Base-by-base conservation (phyloP, 306 rosid genomes). In the Castanospermum australe region DNA sequence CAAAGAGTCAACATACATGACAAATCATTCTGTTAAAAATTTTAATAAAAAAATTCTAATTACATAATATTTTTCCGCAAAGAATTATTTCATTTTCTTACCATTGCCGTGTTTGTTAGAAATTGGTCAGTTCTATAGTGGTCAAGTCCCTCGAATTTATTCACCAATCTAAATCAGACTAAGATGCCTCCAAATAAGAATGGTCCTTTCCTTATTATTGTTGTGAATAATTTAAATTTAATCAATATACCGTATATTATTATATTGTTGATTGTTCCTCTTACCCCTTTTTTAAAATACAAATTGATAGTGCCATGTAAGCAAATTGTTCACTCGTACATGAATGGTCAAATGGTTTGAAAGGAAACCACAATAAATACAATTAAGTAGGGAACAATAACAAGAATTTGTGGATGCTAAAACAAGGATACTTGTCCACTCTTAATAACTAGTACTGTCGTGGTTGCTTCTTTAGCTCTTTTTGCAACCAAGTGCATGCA, bases 171-270 rank as follows among this genome's bases (percentile, higher is more conserved):
- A 14, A 60, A 66, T 66, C 72, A 39, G 24, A 41, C 12, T 3
- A 39, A 47, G 62, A 60, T 25, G 60, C 22, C 32, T 60, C 71
- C 79, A 75, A 75, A 61, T 10, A n/a, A 17, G 24, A 41, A 35
- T n/a, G 52, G 52, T 71, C 39, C n/a, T 71, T 51, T 51, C 50
- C 11, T 20, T 52, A 25, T 18, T 33, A 52, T 32, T 71, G 35
- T 14, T 21, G 6, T 71, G 21, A 9, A 71, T 52, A 33, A 21
- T 5, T 60, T 55, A 36, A 55, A 72, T 55, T 54, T 55, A 13
- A 15, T 72, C 67, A 72, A 72, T 21, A 72, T 55, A 72, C 77
- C 66, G 30, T 30, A 61, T 61, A 45, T 25, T 75, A 59, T 75
- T 75, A 6, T 42, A n/a, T 9, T 17, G 30, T 56, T 74, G 45